These are phyloP conservation scores for Exophiala oligosperma DNA, from an alignment of 2,329 filamentous ascomycete species.

Conservation along the genomic window DNA sequence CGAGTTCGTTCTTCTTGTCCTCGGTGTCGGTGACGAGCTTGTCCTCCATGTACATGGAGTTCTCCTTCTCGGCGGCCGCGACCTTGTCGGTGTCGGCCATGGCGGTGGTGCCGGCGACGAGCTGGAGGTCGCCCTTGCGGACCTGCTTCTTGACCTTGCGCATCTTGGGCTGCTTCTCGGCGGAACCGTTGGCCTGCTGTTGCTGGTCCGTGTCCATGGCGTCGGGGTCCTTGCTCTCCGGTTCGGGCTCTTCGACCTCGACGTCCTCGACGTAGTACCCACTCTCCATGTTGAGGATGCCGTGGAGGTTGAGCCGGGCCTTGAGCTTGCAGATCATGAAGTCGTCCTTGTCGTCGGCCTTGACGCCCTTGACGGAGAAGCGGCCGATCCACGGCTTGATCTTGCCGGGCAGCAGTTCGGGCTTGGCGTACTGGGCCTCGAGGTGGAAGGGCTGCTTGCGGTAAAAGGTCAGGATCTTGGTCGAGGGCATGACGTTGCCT, in stretches of 20 bases:
- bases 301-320: slow-evolving; percentile 93
- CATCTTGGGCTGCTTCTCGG: slow-evolving; percentile 70
- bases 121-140: slow-evolving; percentile 90
- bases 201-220: slow-evolving; percentile 78
- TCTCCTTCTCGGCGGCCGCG: slow-evolving; percentile 75
- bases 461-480: slow-evolving; percentile 99
- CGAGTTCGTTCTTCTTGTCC: slow-evolving; percentile 99
- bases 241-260: slow-evolving; percentile 91
- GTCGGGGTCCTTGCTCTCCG: slow-evolving; percentile 67
- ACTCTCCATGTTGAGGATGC: slow-evolving; percentile 91
- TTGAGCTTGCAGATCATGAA: slow-evolving; percentile 99
- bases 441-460: slow-evolving; percentile 96
- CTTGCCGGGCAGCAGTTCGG: slow-evolving; percentile 84
- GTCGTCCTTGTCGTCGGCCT: slow-evolving; percentile 84
- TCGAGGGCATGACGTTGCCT: slow-evolving; percentile 94
- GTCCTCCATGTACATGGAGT: slow-evolving; percentile 93
- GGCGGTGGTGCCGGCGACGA: slow-evolving; percentile 78
- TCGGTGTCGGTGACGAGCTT: slow-evolving; percentile 98
- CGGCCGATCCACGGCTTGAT: slow-evolving; percentile 92
- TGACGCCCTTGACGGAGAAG: slow-evolving; percentile 97
- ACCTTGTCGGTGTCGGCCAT: slow-evolving; percentile 70
- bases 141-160: slow-evolving; percentile 99
- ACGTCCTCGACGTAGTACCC: slow-evolving; percentile 98
- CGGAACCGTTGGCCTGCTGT: slow-evolving; percentile 53
- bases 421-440: slow-evolving; percentile 89